Evolutionary conservation across 495 filamentous ascomycete species (phyloP).

Genomic region (Penicillium malachiteum): DNA sequence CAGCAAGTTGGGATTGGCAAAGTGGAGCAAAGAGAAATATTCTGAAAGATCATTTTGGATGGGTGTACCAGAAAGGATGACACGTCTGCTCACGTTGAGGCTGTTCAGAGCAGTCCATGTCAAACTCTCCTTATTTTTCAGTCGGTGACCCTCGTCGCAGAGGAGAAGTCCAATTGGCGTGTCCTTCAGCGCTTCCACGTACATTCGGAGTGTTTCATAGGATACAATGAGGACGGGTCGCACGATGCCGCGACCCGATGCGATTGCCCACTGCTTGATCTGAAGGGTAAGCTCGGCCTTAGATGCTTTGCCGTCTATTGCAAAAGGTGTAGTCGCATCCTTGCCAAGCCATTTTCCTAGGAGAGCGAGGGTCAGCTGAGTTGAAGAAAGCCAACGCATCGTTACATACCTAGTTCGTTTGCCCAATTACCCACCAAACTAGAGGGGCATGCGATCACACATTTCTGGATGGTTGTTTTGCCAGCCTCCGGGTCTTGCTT

Average conservation of each 20-base stretch:
- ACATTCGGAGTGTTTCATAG: slow-evolving; percentile 91
- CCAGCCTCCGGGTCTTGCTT: slow-evolving; percentile 95
- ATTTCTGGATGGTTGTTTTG: slow-evolving; percentile 92
- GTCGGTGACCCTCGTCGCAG: slow-evolving; percentile 97
- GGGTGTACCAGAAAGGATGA: slow-evolving; percentile 95
- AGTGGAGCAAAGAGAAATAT: slow-evolving; percentile 94
- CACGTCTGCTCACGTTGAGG: slow-evolving; percentile 84
- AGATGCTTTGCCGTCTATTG: slow-evolving; percentile 92
- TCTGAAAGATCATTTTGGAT: slow-evolving; percentile 98
- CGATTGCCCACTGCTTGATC: slow-evolving; percentile 90
- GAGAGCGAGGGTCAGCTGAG: neutral
- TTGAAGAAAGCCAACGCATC: too few relatives aligned
- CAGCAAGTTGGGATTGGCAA: slow-evolving; percentile 91
- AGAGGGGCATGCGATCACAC: slow-evolving; percentile 96
- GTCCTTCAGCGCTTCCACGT: slow-evolving; percentile 82
- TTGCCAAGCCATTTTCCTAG: slow-evolving; percentile 80
- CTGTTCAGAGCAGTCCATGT: slow-evolving; percentile 88
- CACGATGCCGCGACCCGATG: slow-evolving; percentile 84
- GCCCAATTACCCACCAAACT: slow-evolving; percentile 98
- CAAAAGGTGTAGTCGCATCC: slow-evolving; percentile 89
- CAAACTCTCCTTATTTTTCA: slow-evolving; percentile 96
- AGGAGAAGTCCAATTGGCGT: slow-evolving; percentile 89
- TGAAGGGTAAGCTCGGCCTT: slow-evolving; percentile 90
- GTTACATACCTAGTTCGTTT: slow-evolving; percentile 64
- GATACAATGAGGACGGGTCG: slow-evolving; percentile 99